phyloP scores from a whole-genome alignment of 441 rosid species.

The Populus hybrid region DNA sequence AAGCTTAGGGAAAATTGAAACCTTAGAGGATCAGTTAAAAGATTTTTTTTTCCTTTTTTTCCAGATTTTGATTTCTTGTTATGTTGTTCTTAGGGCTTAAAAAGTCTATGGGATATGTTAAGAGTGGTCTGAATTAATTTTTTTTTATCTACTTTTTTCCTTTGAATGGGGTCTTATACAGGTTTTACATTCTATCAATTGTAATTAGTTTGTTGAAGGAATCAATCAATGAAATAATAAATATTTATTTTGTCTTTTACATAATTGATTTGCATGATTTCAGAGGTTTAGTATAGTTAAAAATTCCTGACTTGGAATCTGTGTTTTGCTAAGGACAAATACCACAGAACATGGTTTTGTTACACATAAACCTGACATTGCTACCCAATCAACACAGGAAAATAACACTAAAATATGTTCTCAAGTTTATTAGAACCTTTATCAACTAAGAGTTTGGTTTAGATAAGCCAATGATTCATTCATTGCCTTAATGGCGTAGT shows the following conservation, averaged over 20 bases:
- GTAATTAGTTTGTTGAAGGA: conserved; percentile 18
- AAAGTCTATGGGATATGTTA: background rate
- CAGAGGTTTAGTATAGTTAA: background rate
- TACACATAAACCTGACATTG: conserved; percentile 2
- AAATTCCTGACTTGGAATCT: background rate
- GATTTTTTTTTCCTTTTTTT: background rate
- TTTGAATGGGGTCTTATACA: background rate
- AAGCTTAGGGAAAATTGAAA: background rate
- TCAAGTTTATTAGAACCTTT: background rate
- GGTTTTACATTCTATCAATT: conserved; percentile 8
- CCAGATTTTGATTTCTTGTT: conserved; percentile 6
- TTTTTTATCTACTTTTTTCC: background rate
- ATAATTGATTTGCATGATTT: conserved; percentile 10
- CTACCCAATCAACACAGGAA: conserved; percentile 12
- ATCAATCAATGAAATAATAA: background rate
- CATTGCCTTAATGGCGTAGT: background rate
- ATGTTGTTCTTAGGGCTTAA: background rate
- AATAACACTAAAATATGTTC: background rate
- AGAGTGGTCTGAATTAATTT: conserved; percentile 11
- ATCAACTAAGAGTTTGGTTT: background rate
- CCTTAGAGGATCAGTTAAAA: background rate
- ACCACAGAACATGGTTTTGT: conserved; percentile 13
- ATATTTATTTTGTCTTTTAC: background rate
- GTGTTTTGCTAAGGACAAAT: conserved; percentile 2
- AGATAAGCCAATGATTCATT: background rate